phyloP scores from a whole-genome alignment of 2,329 filamentous ascomycete genomes.

The Pseudopyrenochaeta lycopersici region DNA sequence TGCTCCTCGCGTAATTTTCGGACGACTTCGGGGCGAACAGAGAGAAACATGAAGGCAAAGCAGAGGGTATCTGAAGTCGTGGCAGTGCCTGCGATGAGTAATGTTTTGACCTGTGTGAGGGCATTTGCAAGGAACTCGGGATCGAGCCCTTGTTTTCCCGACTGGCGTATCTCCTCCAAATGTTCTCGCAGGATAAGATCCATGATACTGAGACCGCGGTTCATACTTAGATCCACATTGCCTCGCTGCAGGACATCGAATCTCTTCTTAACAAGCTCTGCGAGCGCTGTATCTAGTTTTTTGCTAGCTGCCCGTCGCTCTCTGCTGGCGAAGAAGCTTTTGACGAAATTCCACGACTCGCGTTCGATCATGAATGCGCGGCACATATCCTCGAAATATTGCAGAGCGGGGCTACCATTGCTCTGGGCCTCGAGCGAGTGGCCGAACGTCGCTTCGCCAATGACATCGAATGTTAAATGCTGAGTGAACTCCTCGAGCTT shows the following conservation, averaged over 20 bases:
- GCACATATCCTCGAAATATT: slow-evolving; percentile 30
- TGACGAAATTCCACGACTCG: slow-evolving; percentile 31
- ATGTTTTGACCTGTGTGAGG: slow-evolving; percentile 50
- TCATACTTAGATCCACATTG: slow-evolving; percentile 45
- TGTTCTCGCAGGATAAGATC: slow-evolving; percentile 44
- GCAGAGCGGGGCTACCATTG: slow-evolving; percentile 26
- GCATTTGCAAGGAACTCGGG: slow-evolving; percentile 46
- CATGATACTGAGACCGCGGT: slow-evolving; percentile 48
- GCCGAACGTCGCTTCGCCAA: slow-evolving; percentile 35
- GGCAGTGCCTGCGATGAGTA: slow-evolving; percentile 56
- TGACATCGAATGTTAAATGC: slow-evolving; percentile 39
- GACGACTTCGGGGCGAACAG: slow-evolving; percentile 35
- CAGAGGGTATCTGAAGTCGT: slow-evolving; percentile 49
- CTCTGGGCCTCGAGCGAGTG: slow-evolving; percentile 33
- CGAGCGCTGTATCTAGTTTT: slow-evolving; percentile 45
- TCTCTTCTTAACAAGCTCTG: slow-evolving; percentile 47
- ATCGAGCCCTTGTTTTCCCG: slow-evolving; percentile 32
- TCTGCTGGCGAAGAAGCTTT: slow-evolving; percentile 14
- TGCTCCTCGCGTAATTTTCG: slow-evolving; percentile 57
- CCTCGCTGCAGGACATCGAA: slow-evolving; percentile 43
- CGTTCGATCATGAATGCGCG: slow-evolving; percentile 13
- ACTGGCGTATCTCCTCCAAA: slow-evolving; percentile 27
- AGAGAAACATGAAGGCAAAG: slow-evolving; percentile 43
- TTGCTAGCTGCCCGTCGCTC: slow-evolving; percentile 14
- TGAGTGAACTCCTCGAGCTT: slow-evolving; percentile 30